Evolutionary conservation across 768 basidiomycete species (phyloP).

Genomic region (Rhizopogon vesiculosus): DNA sequence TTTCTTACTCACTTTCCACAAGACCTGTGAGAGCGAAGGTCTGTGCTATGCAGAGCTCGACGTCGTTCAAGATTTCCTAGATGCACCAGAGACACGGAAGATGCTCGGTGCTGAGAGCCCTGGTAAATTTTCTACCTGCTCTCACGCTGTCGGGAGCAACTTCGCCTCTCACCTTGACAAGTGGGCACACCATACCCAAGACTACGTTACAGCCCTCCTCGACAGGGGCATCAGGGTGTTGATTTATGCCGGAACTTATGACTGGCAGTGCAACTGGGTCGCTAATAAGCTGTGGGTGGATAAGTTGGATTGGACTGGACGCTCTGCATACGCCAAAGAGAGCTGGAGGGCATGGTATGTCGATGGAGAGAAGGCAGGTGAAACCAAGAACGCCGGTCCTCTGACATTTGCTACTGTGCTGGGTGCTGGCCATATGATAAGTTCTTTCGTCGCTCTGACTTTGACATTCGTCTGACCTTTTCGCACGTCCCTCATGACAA

Average conservation of each 20-base stretch:
- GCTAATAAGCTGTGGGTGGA: conserved; percentile 62
- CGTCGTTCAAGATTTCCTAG: conserved; percentile 42
- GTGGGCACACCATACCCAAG: conserved; percentile 49
- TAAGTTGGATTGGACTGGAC: conserved; percentile 55
- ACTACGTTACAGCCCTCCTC: conserved; percentile 52
- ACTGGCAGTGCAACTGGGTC: conserved; percentile 59
- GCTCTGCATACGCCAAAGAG: conserved; percentile 38
- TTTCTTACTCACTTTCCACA: conserved; percentile 3
- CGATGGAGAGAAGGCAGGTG: conserved; percentile 48
- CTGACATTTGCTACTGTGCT: conserved; percentile 62
- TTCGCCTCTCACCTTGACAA: conserved; percentile 63
- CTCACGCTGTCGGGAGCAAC: conserved; percentile 37
- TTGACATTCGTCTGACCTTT: conserved; percentile 11
- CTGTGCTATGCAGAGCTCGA: conserved; percentile 36
- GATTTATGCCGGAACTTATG: conserved; percentile 51
- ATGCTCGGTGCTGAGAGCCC: conserved; percentile 42
- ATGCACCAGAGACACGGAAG: conserved; percentile 37
- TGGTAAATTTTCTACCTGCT: conserved; percentile 56
- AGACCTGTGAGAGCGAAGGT: conserved; percentile 20
- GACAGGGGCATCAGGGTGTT: conserved; percentile 50
- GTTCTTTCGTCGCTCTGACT: conserved; percentile 10
- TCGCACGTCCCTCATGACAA: conserved; percentile 63
- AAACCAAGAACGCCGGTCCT: conserved; percentile 47
- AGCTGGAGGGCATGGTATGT: conserved; percentile 52
- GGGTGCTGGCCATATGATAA: conserved; percentile 76